Conservation (phyloP, 2,329 filamentous ascomycete species). For the Stagonosporopsis cucurbitacearum region DNA sequence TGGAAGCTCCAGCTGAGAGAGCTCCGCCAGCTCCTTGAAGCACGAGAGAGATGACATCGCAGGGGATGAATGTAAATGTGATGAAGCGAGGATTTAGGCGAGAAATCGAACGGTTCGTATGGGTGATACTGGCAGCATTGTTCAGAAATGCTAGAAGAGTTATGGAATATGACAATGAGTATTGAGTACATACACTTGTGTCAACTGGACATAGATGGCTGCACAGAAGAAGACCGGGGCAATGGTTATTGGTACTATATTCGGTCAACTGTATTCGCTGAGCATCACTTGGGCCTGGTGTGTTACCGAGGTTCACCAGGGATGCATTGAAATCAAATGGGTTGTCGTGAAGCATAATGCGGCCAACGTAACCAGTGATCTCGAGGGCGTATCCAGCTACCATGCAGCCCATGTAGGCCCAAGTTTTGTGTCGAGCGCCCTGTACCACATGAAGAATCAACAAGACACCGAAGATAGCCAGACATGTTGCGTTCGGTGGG, state of each 20-base stretch:
- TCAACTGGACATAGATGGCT: conserved; percentile 17
- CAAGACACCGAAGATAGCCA: conserved; percentile 11
- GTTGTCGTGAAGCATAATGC: conserved; percentile 18
- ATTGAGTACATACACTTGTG: conserved; percentile 10
- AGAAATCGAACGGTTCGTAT: background rate
- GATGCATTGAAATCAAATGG: conserved; percentile 24
- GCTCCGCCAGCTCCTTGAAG: conserved; percentile 20
- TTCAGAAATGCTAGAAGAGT: background rate
- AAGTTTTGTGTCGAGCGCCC: conserved; percentile 9
- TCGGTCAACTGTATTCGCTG: background rate
- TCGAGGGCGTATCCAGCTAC: conserved; percentile 12
- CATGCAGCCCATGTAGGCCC: conserved; percentile 7
- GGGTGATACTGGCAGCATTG: background rate
- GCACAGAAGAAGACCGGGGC: conserved; percentile 23
- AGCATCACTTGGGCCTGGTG: no score
- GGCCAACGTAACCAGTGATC: conserved; percentile 16
- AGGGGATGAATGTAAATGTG: conserved; percentile 16
- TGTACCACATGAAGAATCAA: conserved; percentile 7
- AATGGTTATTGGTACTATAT: conserved; percentile 18
- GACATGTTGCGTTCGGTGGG: conserved; percentile 5
- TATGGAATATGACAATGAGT: background rate
- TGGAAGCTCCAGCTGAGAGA: conserved; percentile 3
- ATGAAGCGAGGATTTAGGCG: conserved; percentile 15
- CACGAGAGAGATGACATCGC: conserved; percentile 17
- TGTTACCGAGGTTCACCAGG: conserved; percentile 12